phyloP scores from a whole-genome alignment of 2,329 filamentous ascomycete species.

The Scleromitrula shiraiana region DNA sequence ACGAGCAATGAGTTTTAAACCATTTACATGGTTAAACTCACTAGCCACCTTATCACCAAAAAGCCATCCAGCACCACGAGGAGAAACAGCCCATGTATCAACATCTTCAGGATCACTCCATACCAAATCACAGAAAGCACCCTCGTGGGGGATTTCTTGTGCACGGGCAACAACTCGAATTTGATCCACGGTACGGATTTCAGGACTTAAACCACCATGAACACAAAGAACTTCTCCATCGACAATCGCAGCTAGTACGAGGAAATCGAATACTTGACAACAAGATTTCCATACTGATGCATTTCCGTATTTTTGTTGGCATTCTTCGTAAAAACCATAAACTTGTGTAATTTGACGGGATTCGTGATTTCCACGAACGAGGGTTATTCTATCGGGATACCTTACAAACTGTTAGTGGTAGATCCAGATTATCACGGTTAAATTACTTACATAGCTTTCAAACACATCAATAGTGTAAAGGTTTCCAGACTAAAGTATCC shows the following conservation, averaged over 20 bases:
- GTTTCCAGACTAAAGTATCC: constrained; percentile 70
- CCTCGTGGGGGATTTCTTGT: constrained; percentile 70
- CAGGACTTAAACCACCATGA: constrained; percentile 63
- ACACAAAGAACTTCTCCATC: constrained; percentile 68
- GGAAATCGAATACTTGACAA: constrained; percentile 71
- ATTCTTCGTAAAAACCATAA: constrained; percentile 74
- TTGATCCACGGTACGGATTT: constrained; percentile 68
- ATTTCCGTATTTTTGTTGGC: constrained; percentile 69
- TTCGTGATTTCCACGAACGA: constrained; percentile 69
- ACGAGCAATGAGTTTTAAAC: constrained; percentile 61
- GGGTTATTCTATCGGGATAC: constrained; percentile 64
- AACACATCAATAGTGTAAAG: constrained; percentile 62
- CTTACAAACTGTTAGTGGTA: constrained; percentile 32
- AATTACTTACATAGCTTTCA: constrained; percentile 57
- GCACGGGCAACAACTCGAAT: constrained; percentile 66
- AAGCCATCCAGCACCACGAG: constrained; percentile 53
- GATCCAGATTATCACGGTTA: not conserved
- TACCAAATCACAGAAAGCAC: constrained; percentile 68
- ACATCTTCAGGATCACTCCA: constrained; percentile 70
- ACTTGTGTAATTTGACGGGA: constrained; percentile 72
- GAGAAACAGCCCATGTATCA: constrained; percentile 62
- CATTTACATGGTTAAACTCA: constrained; percentile 73
- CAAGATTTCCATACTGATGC: constrained; percentile 74
- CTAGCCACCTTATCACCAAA: constrained; percentile 58
- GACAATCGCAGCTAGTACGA: constrained; percentile 65